These are phyloP conservation scores for Choiromyces venosus DNA, from an alignment of 495 filamentous ascomycete genomes.

Conservation along the genomic window DNA sequence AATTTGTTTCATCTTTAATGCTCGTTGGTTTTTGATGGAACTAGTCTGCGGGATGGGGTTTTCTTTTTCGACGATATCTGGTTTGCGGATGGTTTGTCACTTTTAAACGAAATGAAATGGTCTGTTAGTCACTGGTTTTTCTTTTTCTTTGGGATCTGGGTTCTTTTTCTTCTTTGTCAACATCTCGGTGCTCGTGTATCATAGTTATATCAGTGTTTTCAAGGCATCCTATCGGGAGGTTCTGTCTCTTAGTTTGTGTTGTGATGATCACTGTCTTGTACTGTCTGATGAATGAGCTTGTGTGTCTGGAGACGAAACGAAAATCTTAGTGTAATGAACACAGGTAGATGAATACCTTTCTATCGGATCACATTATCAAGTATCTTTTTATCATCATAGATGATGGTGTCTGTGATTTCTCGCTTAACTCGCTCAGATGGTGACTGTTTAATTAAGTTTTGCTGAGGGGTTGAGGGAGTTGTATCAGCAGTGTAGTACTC, in stretches of 20 bases:
- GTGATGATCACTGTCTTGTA: not conserved
- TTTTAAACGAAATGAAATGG: slow-evolving; percentile 43
- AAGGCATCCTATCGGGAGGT: not conserved
- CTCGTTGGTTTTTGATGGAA: slow-evolving; percentile 15
- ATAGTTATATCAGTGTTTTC: slow-evolving; percentile 23
- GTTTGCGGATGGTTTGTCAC: slow-evolving; percentile 22
- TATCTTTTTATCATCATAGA: not conserved
- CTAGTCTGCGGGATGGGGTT: slow-evolving; percentile 1
- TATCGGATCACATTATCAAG: not conserved
- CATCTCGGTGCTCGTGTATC: slow-evolving; percentile 34
- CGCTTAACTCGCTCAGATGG: not conserved
- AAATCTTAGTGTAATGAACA: not conserved
- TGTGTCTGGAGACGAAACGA: not conserved
- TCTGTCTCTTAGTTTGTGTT: not conserved
- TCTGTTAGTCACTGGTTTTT: slow-evolving; percentile 37
- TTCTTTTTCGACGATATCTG: slow-evolving; percentile 28
- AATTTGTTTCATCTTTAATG: slow-evolving; percentile 15
- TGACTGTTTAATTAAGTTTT: not conserved
- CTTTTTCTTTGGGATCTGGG: slow-evolving; percentile 40
- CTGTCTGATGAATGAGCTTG: not conserved
- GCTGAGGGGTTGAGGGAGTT: not conserved
- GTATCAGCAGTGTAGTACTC: not conserved
- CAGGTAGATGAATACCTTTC: not conserved
- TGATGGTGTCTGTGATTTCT: not conserved
- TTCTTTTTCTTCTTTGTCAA: slow-evolving; percentile 35